Percentiles rank a stretch among this genome's conserved stretches.
Evolutionary conservation across 768 basidiomycete genomes (phyloP).

Genomic region (Podaxis mareebaensis): DNA sequence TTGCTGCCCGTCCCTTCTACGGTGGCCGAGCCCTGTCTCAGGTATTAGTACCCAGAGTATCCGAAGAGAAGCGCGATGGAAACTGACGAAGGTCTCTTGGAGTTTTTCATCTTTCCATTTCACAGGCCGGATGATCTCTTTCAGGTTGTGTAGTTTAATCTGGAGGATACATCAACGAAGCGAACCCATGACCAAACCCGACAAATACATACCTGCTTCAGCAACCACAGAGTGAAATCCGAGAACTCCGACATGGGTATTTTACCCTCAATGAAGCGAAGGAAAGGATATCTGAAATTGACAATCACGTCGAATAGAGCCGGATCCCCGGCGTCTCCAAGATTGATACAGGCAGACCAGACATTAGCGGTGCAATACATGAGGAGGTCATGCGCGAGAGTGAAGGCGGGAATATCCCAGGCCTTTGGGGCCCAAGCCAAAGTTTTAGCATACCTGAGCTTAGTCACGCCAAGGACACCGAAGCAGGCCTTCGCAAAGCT

Average conservation of each 20-base stretch:
- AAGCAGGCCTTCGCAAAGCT: constrained; percentile 4
- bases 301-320: background rate
- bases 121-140: background rate
- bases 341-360: background rate
- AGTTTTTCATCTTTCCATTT: constrained; percentile 6
- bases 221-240: background rate
- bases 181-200: no score
- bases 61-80: constrained; percentile 21
- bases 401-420: background rate
- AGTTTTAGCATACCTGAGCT: background rate
- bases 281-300: background rate
- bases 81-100: constrained; percentile 1
- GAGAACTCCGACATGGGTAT: background rate
- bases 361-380: background rate
- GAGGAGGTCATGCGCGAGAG: background rate
- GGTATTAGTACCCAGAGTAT: background rate
- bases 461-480: background rate
- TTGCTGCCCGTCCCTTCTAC: background rate
- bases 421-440: background rate
- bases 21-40: background rate
- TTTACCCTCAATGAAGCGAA: background rate
- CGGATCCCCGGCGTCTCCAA: background rate
- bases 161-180: background rate
- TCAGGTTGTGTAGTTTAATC: background rate
- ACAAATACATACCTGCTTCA: background rate